Evolutionary conservation across 495 filamentous ascomycete species (phyloP), one percentile per base, ranked within the genome.

Genomic region (Hypoxylon subgilvum): DNA sequence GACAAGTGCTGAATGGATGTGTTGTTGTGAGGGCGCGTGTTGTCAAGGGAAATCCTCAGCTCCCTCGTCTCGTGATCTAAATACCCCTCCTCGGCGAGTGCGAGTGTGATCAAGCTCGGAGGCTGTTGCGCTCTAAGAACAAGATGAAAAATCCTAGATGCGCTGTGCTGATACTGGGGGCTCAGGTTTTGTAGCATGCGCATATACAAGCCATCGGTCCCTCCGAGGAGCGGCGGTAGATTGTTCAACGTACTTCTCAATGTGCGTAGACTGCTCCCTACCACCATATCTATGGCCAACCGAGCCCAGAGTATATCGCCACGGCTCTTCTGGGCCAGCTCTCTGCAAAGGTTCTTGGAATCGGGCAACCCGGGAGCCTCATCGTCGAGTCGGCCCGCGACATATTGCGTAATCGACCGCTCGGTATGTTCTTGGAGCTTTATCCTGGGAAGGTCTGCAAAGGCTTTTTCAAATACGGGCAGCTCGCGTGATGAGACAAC

Each of bases 221-320:
- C 68, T 30, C 68, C 68, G 9, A 71, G 65, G 6, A 57, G 66
- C 2, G 50, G 43, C 4, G 68, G 68, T 13, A 71, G 35, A 3
- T 66, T 69, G 39, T 71, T 47, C 14, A 71, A 23, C 5, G 55
- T 67, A 7, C 48, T 39, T 35, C 68, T 51, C 13, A 71, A n/a
- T 0, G 57, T 62, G 17, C 61, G 56, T 14, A 71, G 52, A 21
- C 63, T 65, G 27, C 60, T 59, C 25, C 65, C 66, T 18, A 69
- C 52, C 1, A 71, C 51, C 66, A 71, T 71, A 19, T 71, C 69
- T 8, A 71, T 66, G 12, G 64, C 69, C 22, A 71, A 41, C n/a
- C 66, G 53, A 5, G 66, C 69, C 63, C 63, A 71, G 9, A 71
- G 51, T n/a, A 71, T 65, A 34, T 71, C 63, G 13, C 68, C 68